These are phyloP conservation scores for Paraphaeosphaeria sporulosa DNA, from an alignment of 2,329 filamentous ascomycete genomes.

Conservation along the genomic window DNA sequence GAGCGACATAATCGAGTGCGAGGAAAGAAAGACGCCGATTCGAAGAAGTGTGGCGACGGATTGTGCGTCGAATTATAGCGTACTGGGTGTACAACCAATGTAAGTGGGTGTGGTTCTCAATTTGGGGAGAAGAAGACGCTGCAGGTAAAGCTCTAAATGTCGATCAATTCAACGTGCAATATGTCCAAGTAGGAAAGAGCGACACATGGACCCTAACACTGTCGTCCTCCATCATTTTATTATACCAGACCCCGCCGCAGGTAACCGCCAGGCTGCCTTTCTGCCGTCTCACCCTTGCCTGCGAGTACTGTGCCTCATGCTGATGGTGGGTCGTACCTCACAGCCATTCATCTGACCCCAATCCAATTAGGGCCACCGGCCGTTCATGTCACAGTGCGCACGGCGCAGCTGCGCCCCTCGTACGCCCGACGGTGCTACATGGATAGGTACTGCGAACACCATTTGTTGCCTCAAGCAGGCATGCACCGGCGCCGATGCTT, in stretches of 20 bases:
- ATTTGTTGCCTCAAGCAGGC: neutral
- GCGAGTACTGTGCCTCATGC: neutral
- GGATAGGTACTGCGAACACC: constrained; percentile 5
- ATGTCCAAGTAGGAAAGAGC: neutral
- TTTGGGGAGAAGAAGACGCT: no score
- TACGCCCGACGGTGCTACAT: neutral
- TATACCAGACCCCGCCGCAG: neutral
- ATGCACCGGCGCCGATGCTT: neutral
- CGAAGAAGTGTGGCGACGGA: neutral
- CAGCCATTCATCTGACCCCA: neutral
- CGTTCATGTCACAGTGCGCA: neutral
- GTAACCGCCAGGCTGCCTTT: neutral
- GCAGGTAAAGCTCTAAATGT: neutral
- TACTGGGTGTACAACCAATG: neutral
- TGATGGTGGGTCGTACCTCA: constrained; percentile 2
- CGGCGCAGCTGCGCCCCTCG: neutral
- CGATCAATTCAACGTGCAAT: neutral
- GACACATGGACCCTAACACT: neutral
- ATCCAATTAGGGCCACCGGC: neutral
- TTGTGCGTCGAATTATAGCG: neutral
- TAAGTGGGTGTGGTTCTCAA: neutral
- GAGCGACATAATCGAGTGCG: constrained; percentile 32
- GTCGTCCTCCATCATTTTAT: neutral
- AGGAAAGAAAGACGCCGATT: neutral
- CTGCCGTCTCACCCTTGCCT: neutral